phyloP scores from a whole-genome alignment of 768 basidiomycete genomes.

The Lentinula edodes region DNA sequence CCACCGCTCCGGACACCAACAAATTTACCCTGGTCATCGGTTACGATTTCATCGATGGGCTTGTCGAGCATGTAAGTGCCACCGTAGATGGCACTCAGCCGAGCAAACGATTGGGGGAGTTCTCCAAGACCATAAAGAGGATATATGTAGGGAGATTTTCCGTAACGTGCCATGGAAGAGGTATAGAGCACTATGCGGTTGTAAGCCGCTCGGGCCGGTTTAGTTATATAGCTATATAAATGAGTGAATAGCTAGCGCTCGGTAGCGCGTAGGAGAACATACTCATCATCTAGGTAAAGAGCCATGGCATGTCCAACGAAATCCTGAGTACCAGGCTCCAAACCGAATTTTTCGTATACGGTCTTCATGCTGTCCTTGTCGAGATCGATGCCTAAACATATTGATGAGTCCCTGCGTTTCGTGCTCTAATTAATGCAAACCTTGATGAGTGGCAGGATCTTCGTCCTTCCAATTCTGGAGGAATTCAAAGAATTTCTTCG shows the following conservation, averaged over 20 bases:
- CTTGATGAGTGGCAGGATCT: conserved; percentile 95
- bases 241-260: not conserved
- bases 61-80: conserved; percentile 99
- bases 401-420: not conserved
- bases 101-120: conserved; percentile 97
- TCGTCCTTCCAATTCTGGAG: conserved; percentile 93
- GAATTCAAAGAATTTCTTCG: conserved; percentile 98
- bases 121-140: conserved; percentile 98
- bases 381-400: conserved; percentile 67
- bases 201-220: conserved; percentile 85
- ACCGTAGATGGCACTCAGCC: conserved; percentile 96
- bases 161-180: conserved; percentile 97
- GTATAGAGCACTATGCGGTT: conserved; percentile 97
- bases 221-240: conserved; percentile 75
- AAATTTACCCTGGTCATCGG: conserved; percentile 81
- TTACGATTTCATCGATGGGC: conserved; percentile 84
- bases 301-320: conserved; percentile 99
- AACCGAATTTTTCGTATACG: conserved; percentile 94
- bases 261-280: conserved; percentile 24
- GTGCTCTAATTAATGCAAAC: conserved; percentile 32
- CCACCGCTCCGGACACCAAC: conserved; percentile 84
- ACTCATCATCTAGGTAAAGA: conserved; percentile 96
- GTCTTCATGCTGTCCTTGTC: conserved; percentile 90
- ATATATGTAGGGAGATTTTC: conserved; percentile 99
- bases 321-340: conserved; percentile 96